Evolutionary conservation across 345 rosid species (phyloP), one percentile per base, ranked within the genome.

Genomic region (Fremontodendron californicum): DNA sequence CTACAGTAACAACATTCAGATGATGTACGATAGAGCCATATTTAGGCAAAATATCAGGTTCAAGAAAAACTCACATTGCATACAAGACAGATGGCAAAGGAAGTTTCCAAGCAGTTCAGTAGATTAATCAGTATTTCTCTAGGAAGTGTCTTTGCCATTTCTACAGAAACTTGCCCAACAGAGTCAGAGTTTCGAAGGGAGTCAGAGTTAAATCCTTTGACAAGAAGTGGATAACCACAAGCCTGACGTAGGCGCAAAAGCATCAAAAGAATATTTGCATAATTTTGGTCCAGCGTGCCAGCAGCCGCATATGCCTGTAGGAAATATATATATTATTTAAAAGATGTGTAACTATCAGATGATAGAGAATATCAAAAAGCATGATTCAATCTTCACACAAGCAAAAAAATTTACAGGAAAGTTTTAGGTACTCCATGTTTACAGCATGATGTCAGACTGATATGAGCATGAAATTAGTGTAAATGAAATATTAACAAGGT

Each of bases 171-270:
- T 80, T 93, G 91, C 71, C 87, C 91, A 72, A 87, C 87, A 70
- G 88, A 88, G 71, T 87, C 88, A 74, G 97, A 86, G 80, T 68
- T 82, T 65, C 85, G 90, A 72, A 88, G 87, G 65, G 89, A 87
- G 63, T 87, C 89, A 66, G 95, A 84, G 82, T 71, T 80, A 81
- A 77, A 81, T 78, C 82, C 84, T 83, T 90, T 89, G 40, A 90
- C 94, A 72, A 95, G 98, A 78, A 85, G 78, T 27, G 99, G 99
- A 78, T 95, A 97, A 80, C 90, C 98, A 85, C 99, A 93, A 80
- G 99, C 99, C 83, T 93, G 98, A 71, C 99, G 96, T 52, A 95
- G 93, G 74, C 97, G 96, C 84, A 95, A 87, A 84, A 95, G 98
- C 98, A 95, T 84, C 85, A 95, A 83, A 84, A 95, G 99, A 82